Evolutionary conservation across 1,284 basidiomycete species (phyloP), one percentile per base, ranked within the genome.

Genomic region (Malassezia sympodialis): DNA sequence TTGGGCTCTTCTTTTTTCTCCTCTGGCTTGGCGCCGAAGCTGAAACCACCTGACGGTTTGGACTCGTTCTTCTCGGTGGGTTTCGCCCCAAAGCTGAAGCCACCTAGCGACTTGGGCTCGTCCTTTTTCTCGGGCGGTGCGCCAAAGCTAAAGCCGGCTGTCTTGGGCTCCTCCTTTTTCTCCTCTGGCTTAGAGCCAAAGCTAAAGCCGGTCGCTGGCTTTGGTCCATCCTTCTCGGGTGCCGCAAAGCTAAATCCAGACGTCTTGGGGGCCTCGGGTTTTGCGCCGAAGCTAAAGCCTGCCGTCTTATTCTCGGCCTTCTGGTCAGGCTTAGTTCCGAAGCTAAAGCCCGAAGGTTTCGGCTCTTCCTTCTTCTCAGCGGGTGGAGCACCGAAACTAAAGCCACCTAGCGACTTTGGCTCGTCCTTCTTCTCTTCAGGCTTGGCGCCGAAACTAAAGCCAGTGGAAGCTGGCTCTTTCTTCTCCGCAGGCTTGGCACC

Each of bases 341-440:
- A 67, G 0, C 60, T 61, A 42, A 67, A 67, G 21, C 58, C 61
- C 8, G 65, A 11, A 23, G 39, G 39, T 19, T 47, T 35, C 14
- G 31, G 7, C 31, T 27, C 24, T 4, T 48, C 46, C 26, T 32
- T 23, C 23, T 19, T 19, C 42, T 51, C 17, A 47, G 58, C 51
- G 49, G 64, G n/a, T 30, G 30, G 28, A 1, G 57, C 5, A 39
- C 51, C 46, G 37, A 54, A 58, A 26, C 48, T 53, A 48, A 64
- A 60, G 34, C 52, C 53, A 7, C 44, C 44, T 27, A 53, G 37
- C 12, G 61, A 51, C 32, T 65, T 43, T 5, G 59, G 19, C 2
- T 59, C 47, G 49, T 46, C 35, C 14, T 31, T 49, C 19, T 26
- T 49, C 24, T 53, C 37, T 1, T 39, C 28, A 21, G 44, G 37